A percentile compares a stretch with the other conserved stretches of the same genome.
Evolutionary conservation across 768 basidiomycete species (phyloP).

Genomic region (Leccinum rimulosum): DNA sequence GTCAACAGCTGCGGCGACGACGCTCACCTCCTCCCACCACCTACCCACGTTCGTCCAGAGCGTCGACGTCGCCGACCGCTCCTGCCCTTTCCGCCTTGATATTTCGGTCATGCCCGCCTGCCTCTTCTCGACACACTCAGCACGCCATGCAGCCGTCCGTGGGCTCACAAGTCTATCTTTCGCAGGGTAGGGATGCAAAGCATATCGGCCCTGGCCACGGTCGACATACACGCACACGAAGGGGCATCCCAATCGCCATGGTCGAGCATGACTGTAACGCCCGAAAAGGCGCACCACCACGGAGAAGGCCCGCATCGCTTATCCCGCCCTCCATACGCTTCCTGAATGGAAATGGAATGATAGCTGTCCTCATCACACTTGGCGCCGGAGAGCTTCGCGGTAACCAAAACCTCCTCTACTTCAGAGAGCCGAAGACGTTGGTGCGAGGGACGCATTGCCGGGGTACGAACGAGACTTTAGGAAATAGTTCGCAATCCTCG

Average conservation of each 20-base stretch:
- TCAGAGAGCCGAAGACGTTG: neutral
- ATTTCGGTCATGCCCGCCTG: too few species aligned
- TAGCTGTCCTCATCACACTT: neutral
- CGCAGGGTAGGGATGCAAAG: too few species aligned
- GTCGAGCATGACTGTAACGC: constrained; percentile 2
- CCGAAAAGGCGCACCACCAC: neutral
- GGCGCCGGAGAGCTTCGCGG: neutral
- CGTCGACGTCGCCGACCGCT: too few species aligned
- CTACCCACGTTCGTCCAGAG: too few species aligned
- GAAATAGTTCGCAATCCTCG: neutral
- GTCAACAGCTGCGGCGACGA: too few species aligned
- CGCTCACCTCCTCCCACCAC: too few species aligned
- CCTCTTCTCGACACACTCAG: too few species aligned
- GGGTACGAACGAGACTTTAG: neutral
- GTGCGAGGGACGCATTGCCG: neutral
- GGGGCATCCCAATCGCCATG: neutral
- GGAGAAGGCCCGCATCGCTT: neutral
- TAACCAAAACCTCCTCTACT: neutral
- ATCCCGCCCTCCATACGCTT: constrained; percentile 8
- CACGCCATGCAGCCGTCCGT: too few species aligned
- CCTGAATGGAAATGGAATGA: constrained; percentile 20
- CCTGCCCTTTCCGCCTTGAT: too few species aligned
- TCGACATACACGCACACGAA: neutral
- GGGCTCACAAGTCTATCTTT: too few species aligned
- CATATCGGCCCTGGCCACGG: neutral